A percentile compares a stretch with the other conserved stretches of the same genome.
Conservation (phyloP, 208 protist species). For the Trypanosoma avium region DNA sequence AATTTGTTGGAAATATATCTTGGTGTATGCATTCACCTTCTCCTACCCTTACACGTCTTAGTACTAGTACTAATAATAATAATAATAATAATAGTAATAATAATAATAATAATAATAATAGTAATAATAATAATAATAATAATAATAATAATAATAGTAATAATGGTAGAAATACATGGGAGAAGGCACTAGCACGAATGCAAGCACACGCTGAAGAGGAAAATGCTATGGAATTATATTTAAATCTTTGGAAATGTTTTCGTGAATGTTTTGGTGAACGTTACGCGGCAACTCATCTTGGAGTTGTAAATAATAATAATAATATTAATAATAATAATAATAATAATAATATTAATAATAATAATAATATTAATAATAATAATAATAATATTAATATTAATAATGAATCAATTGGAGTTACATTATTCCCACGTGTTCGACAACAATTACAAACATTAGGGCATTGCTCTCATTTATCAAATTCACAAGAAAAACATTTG, state of each 20-base stretch:
- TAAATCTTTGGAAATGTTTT: conserved; percentile 55
- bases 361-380: background rate
- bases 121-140: no score
- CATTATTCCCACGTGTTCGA: conserved; percentile 48
- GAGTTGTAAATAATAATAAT: conserved; percentile 25
- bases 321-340: background rate
- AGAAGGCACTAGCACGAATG: conserved; percentile 40
- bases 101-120: no score
- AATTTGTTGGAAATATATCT: no score
- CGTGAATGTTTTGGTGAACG: conserved; percentile 75
- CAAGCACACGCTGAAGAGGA: conserved; percentile 40
- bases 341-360: background rate
- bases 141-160: no score
- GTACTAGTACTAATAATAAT: no score
- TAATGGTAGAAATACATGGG: conserved; percentile 35
- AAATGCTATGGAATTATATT: conserved; percentile 47
- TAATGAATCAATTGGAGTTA: conserved; percentile 16
- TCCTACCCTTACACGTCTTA: no score
- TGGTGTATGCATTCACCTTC: no score
- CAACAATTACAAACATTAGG: no score
- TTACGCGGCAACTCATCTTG: conserved; percentile 69
- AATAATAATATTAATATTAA: background rate
- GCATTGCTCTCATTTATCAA: no score
- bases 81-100: no score
- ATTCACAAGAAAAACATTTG: no score